Conservation (phyloP, 108 stramenopile genomes). For the Cyclostephanos invisitatus region DNA sequence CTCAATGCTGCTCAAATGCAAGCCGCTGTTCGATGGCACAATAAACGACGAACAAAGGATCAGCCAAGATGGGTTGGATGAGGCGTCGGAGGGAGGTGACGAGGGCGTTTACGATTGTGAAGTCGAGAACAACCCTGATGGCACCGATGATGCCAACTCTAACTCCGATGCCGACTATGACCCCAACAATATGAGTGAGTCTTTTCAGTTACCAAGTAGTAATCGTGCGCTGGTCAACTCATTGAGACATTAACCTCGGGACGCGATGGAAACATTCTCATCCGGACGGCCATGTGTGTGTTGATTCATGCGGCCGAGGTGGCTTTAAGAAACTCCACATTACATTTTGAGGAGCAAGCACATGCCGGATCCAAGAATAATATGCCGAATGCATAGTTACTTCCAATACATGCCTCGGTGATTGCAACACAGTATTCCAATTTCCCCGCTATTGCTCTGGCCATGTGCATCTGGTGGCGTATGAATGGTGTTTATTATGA, state of each 20-base stretch:
- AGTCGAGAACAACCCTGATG: neutral
- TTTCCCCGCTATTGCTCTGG: conserved; percentile 35
- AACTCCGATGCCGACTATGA: neutral
- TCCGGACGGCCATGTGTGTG: conserved; percentile 7
- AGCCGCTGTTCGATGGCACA: no score
- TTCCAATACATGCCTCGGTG: conserved; percentile 29
- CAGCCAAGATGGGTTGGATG: neutral
- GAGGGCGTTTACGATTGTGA: conserved; percentile 8
- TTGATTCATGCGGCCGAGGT: conserved; percentile 9
- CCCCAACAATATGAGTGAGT: neutral
- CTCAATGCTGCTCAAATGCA: no score
- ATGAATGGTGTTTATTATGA: neutral
- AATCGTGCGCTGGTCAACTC: neutral
- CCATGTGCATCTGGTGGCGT: conserved; percentile 11
- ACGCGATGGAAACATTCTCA: neutral
- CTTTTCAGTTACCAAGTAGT: conserved; percentile 3
- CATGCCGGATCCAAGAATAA: neutral
- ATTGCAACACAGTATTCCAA: conserved; percentile 30
- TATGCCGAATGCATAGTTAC: neutral
- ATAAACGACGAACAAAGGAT: neutral
- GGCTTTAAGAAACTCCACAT: neutral
- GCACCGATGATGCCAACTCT: conserved; percentile 7
- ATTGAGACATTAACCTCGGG: neutral
- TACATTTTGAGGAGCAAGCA: neutral
- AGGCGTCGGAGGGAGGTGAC: neutral